These are phyloP conservation scores for Rosa multiflora DNA, from an alignment of 306 rosid genomes.

Conservation along the genomic window DNA sequence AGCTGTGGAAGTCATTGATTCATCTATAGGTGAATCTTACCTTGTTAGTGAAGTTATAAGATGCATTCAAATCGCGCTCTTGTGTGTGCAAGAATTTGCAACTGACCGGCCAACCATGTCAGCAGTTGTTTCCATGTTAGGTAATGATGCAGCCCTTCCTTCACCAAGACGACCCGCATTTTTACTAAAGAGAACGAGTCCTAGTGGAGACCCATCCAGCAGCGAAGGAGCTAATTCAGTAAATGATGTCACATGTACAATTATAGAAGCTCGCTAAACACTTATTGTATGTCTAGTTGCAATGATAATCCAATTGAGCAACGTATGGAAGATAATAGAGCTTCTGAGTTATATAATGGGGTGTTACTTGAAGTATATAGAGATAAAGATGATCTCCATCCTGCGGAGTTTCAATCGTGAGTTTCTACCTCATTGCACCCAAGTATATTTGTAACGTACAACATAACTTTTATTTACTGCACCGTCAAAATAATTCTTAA, in stretches of 20 bases:
- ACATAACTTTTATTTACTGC: no score
- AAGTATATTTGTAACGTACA: no score
- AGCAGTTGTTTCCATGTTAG: constrained; percentile 56
- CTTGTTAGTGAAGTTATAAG: constrained; percentile 32
- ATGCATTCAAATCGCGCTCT: constrained; percentile 63
- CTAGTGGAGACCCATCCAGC: background rate
- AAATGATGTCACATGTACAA: constrained; percentile 1
- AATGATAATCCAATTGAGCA: no score
- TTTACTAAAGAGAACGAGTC: constrained; percentile 30
- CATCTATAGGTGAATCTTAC: constrained; percentile 24
- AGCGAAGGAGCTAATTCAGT: constrained; percentile 27
- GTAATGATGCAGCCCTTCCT: constrained; percentile 48
- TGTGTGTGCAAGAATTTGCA: constrained; percentile 63
- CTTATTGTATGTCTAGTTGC: background rate
- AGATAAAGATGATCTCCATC: no score
- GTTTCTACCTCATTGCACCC: no score
- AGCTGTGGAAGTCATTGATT: constrained; percentile 42
- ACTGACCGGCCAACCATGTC: constrained; percentile 66
- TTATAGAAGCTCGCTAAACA: background rate
- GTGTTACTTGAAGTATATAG: no score
- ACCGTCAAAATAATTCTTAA: no score
- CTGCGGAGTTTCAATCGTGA: no score
- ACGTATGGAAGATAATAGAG: no score
- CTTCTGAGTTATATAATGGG: no score
- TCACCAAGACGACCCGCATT: constrained; percentile 65